These are phyloP conservation scores for Phialocephala subalpina DNA, from an alignment of 2,329 filamentous ascomycete species.

Conservation along the genomic window DNA sequence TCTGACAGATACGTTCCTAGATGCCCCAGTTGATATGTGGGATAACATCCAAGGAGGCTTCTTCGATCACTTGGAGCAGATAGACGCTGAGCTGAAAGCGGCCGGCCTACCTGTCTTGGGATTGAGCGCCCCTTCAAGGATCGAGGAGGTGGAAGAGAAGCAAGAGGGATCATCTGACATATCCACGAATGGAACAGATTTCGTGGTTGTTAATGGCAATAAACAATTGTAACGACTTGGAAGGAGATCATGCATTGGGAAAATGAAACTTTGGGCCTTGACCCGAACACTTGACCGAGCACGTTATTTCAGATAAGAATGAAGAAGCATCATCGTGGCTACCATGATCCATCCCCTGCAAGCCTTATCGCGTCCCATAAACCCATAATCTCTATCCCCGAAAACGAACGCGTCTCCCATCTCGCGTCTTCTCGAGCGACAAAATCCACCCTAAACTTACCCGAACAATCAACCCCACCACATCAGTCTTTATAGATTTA, in stretches of 20 bases:
- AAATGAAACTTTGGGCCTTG: neutral
- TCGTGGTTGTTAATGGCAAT: neutral
- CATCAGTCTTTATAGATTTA: neutral
- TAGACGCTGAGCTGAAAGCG: conserved; percentile 28
- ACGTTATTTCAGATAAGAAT: no score
- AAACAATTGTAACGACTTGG: neutral
- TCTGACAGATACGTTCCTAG: neutral
- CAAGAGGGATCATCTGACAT: neutral
- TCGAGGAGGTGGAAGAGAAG: neutral
- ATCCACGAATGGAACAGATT: neutral
- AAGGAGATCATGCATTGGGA: neutral
- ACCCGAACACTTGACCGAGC: no score
- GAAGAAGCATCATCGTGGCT: no score
- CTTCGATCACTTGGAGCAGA: conserved; percentile 34
- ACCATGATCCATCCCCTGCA: no score
- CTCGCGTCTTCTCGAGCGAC: no score
- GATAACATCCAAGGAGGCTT: conserved; percentile 34
- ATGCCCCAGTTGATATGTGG: conserved; percentile 26
- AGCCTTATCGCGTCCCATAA: no score
- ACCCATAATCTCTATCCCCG: no score
- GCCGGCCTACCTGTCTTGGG: conserved; percentile 21
- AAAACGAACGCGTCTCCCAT: no score
- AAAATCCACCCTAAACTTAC: neutral
- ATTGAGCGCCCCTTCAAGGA: neutral
- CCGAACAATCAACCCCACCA: neutral